Conservation (phyloP, 345 rosid genomes). For the Eucalyptus tenuipes region DNA sequence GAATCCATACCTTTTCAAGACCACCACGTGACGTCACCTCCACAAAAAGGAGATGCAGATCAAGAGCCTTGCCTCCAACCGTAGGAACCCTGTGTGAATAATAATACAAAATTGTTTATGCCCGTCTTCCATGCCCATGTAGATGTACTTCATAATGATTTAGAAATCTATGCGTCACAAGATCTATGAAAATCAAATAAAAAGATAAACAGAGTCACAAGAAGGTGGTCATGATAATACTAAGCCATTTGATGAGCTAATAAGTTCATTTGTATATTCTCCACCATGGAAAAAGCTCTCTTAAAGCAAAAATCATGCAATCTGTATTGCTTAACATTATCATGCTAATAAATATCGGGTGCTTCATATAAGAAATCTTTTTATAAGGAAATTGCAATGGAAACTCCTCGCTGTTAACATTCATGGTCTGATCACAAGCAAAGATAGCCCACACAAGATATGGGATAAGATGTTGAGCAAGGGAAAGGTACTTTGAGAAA, state of each 20-base stretch:
- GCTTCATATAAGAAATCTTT: not conserved
- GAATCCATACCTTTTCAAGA: conserved; percentile 41
- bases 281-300: not conserved
- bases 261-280: not conserved
- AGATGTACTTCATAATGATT: not conserved
- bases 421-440: not conserved
- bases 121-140: not conserved
- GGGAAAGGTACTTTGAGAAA: not conserved
- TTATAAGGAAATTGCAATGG: not conserved
- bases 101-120: not conserved
- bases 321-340: not conserved
- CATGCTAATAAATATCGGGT: not conserved
- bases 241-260: not conserved
- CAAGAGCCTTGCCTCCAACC: conserved; percentile 70
- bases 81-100: conserved; percentile 48
- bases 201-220: not conserved
- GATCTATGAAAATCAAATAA: not conserved
- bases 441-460: not conserved
- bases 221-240: not conserved
- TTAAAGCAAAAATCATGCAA: not conserved
- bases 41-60: conserved; percentile 71
- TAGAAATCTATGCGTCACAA: not conserved
- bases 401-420: not conserved
- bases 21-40: conserved; percentile 94
- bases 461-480: not conserved